Evolutionary conservation across 495 filamentous ascomycete species (phyloP), one percentile per base, ranked within the genome.

Genomic region (Aspergillus hancockii): DNA sequence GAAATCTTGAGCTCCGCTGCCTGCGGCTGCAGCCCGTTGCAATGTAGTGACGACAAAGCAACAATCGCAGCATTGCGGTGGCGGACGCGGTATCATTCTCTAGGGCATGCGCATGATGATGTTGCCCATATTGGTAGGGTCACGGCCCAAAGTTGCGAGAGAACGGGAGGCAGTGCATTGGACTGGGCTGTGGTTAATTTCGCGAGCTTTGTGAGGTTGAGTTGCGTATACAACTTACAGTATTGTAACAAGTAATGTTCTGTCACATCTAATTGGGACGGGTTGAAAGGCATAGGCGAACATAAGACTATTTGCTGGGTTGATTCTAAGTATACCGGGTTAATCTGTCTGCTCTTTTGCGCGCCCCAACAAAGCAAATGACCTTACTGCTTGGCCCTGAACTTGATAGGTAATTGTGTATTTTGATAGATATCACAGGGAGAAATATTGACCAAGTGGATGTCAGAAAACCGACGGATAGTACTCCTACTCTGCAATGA

Each of bases 31-130:
- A 63, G 34, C 4, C 56, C 61, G 23, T 59, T 43, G 36, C 52
- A 55, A 54, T 59, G 61, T 21, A 63, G 45, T 3, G 61, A 63
- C 12, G 61, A 52, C 1, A 63, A 38, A 38, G 31, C 52, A 63
- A n/a, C 2, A 52, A 31, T 10, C 28, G 52, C 0, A 40, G 46
- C 32, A 63, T 55, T 16, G 61, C 61, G 18, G 56, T 38, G 13
- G 61, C 41, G 1, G 61, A 59, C 3, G 61, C 46, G 8, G 55
- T 54, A 55, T 47, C 32, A 38, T 45, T 50, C 10, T 22, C 43
- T 4, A 63, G 45, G 52, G 36, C 52, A 63, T 59, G 9, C 52
- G 61, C 16, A 63, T 28, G 12, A 63, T 25, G n/a, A 56, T 41
- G 34, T 32, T 32, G 9, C 61, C 52, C 16, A 63, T 6, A 28